These are phyloP conservation scores for Pelargonium cotyledonis DNA, from an alignment of 441 rosid genomes.

Conservation along the genomic window DNA sequence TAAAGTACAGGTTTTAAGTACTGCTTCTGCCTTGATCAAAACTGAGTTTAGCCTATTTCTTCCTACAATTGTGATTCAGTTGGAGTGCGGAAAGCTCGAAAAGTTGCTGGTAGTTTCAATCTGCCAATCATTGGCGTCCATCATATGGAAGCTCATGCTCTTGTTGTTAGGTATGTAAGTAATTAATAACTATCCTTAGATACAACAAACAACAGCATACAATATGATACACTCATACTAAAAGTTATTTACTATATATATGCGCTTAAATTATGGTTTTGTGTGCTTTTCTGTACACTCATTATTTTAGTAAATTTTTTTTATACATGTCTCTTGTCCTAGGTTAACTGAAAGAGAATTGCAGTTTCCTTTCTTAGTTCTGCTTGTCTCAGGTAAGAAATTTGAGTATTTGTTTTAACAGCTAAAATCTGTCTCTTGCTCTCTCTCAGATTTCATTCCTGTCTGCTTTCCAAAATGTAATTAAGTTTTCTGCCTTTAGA, in stretches of 20 bases:
- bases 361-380: conserved; percentile 84
- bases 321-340: conserved; percentile 16
- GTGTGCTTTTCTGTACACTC: too few relatives aligned
- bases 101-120: conserved; percentile 57
- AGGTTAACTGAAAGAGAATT: conserved; percentile 66
- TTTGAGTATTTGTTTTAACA: conserved; percentile 1
- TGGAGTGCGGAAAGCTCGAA: conserved; percentile 86
- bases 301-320: background rate
- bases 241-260: too few relatives aligned
- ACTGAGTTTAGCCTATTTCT: conserved; percentile 1
- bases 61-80: conserved; percentile 42
- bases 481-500: too few relatives aligned
- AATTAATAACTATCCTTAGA: background rate
- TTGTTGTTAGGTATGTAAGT: conserved; percentile 67
- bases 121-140: conserved; percentile 76
- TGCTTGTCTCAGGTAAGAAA: conserved; percentile 81
- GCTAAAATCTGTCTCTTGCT: background rate
- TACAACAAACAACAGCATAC: background rate
- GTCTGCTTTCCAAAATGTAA: too few relatives aligned
- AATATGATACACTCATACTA: too few relatives aligned
- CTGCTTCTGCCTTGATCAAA: too few relatives aligned
- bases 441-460: background rate
- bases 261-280: background rate
- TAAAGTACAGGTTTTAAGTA: too few relatives aligned
- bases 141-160: conserved; percentile 98